Evolutionary conservation across 345 rosid genomes (phyloP).

Genomic region (Durio zibethinus): DNA sequence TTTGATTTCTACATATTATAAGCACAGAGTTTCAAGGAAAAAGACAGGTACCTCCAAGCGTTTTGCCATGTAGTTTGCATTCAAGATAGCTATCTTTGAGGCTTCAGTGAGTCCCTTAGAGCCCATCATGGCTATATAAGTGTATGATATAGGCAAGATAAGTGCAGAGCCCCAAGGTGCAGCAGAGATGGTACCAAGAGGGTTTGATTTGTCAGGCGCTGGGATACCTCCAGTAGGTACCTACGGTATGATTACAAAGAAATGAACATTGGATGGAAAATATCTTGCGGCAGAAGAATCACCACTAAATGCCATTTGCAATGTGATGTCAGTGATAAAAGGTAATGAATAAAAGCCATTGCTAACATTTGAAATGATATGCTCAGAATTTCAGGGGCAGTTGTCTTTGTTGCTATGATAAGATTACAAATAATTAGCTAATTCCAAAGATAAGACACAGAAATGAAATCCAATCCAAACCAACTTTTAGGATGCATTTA

Average conservation of each 20-base stretch:
- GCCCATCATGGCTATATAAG: conserved; percentile 99
- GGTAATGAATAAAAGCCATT: no score
- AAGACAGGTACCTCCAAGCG: conserved; percentile 72
- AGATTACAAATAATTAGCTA: neutral
- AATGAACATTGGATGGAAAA: conserved; percentile 8
- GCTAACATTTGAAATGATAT: neutral
- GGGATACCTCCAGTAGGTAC: conserved; percentile 85
- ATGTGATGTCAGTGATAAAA: neutral
- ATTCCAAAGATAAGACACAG: neutral
- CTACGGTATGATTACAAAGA: conserved; percentile 30
- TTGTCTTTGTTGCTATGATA: neutral
- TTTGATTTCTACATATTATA: neutral
- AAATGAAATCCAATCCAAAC: neutral
- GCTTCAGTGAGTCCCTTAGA: conserved; percentile 94
- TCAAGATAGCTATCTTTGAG: conserved; percentile 89
- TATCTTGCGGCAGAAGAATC: conserved; percentile 3
- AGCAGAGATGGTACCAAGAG: conserved; percentile 89
- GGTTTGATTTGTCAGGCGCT: conserved; percentile 58
- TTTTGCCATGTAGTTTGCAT: conserved; percentile 99
- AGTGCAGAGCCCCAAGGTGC: conserved; percentile 99
- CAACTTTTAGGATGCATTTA: neutral
- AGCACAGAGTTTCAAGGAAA: conserved; percentile 11
- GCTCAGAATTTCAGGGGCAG: neutral
- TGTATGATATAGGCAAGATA: conserved; percentile 89
- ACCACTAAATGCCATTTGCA: conserved; percentile 10